Base-by-base conservation (phyloP, 1,139 yeast genomes). In the Suhomyces ambrosiae region DNA sequence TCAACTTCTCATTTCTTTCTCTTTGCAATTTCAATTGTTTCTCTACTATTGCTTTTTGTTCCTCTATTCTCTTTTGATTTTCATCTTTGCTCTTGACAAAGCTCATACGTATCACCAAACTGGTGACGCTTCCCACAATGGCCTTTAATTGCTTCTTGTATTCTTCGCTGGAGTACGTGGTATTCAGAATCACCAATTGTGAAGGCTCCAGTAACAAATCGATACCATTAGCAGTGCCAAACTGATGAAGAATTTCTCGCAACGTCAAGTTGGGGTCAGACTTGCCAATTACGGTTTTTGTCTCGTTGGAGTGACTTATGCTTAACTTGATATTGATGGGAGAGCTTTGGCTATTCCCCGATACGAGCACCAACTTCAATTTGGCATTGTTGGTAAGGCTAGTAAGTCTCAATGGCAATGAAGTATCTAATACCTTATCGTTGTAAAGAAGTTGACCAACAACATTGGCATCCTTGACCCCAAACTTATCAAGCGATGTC, bases 351-450 rank as follows among this genome's bases (percentile, higher is more conserved):
- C 18, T 11, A 5, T 18, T 32, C 8, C 28, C 38, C 11, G 48
- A 45, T 7, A 47, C 50, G 12, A 57, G 40, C 39, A 53, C 53
- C 21, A 61, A 46, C 18, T 48, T 49, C 24, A 71, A 46, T 37
- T 58, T 63, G 13, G 63, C 50, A 47, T 61, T 70, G 38, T 63
- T 68, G 21, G 59, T 44, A 15, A 71, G 49, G 19, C 53, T 56
- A 5, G 71, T 60, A 36, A 65, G 56, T 32, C 73, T 50, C 11
- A 71, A 44, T 1, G 72, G 68, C 22, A 64, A 50, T 10, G 65
- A 46, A 2, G 52, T 44, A 40, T 70, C 75, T 18, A 70, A 45
- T 11, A 43, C 50, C 42, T 67, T 68, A 38, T 52, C 56, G 35
- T 64, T 58, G 45, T 63, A 53, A 21, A 43, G 42, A 24, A 65